Evolutionary conservation across 1,139 yeast species (phyloP).

Genomic region (Oligophagozyma castellii): DNA sequence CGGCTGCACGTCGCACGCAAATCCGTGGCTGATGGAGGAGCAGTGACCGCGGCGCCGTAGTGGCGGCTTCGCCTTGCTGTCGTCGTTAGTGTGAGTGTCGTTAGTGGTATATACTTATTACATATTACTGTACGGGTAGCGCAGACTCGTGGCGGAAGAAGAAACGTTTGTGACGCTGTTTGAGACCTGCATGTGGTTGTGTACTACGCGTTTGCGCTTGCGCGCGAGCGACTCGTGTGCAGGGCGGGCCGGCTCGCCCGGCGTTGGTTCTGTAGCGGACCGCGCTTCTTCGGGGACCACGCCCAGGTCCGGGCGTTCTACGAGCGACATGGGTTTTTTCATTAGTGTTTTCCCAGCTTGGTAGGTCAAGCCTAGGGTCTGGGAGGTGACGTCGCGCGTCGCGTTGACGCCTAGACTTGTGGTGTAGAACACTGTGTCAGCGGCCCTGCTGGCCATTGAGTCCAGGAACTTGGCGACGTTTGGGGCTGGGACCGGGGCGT

Average conservation of each 20-base stretch:
- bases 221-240: background rate
- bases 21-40: too few relatives aligned
- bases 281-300: background rate
- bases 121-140: slow-evolving; percentile 1
- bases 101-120: background rate
- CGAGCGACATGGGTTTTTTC: slow-evolving; percentile 14
- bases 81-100: too few relatives aligned
- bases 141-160: slow-evolving; percentile 1
- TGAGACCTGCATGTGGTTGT: slow-evolving; percentile 10
- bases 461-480: slow-evolving; percentile 13
- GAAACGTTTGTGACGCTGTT: slow-evolving; percentile 3
- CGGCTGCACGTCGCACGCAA: too few relatives aligned
- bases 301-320: slow-evolving; percentile 6
- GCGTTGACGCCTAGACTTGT: background rate
- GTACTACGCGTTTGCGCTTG: slow-evolving; percentile 5
- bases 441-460: background rate
- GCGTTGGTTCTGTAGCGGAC: slow-evolving; percentile 2
- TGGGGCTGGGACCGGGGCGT: slow-evolving; percentile 1
- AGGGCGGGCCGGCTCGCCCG: slow-evolving; percentile 2
- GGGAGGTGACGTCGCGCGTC: slow-evolving; percentile 1
- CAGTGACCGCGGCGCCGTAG: too few relatives aligned
- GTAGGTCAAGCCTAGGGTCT: background rate
- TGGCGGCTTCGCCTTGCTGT: too few relatives aligned
- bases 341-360: background rate
- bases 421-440: background rate